Evolutionary conservation across 2,329 filamentous ascomycete genomes (phyloP).

Genomic region (Apiospora arundinis): DNA sequence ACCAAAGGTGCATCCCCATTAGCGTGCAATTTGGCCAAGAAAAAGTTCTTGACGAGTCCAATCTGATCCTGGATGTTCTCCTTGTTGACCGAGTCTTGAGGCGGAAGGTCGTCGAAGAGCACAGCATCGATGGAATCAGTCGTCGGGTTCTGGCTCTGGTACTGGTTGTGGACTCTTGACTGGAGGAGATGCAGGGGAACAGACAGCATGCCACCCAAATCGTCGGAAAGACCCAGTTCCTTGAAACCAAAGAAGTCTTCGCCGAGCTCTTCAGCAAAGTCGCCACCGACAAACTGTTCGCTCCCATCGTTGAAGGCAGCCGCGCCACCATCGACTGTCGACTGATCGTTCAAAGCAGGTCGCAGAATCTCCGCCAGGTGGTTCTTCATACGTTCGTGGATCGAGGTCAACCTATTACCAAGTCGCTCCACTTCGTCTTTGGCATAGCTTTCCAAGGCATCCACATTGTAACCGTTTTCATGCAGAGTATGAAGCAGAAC

Average conservation of each 20-base stretch:
- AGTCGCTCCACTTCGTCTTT: conserved; percentile 93
- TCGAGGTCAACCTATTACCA: conserved; percentile 75
- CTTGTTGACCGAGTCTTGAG: conserved; percentile 78
- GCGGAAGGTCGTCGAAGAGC: conserved; percentile 71
- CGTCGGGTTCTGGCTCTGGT: conserved; percentile 76
- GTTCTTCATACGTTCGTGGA: conserved; percentile 94
- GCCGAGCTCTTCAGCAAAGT: conserved; percentile 96
- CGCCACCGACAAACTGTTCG: conserved; percentile 94
- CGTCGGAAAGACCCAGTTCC: conserved; percentile 88
- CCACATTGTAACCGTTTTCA: conserved; percentile 83
- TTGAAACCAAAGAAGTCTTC: conserved; percentile 99
- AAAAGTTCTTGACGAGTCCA: conserved; percentile 89
- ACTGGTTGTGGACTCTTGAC: conserved; percentile 84
- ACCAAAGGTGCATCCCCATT: conserved; percentile 83
- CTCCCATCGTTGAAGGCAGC: conserved; percentile 95
- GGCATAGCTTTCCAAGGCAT: conserved; percentile 82
- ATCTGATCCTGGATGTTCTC: conserved; percentile 82
- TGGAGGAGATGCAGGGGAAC: conserved; percentile 95
- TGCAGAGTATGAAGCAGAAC: conserved; percentile 84
- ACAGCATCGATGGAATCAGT: conserved; percentile 63
- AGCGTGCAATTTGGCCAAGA: conserved; percentile 84
- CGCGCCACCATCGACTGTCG: conserved; percentile 76
- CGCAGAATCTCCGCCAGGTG: conserved; percentile 93
- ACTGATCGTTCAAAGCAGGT: conserved; percentile 82
- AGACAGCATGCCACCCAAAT: conserved; percentile 87